Base-by-base conservation (phyloP, 345 rosid species). In the Moricandia arvensis region DNA sequence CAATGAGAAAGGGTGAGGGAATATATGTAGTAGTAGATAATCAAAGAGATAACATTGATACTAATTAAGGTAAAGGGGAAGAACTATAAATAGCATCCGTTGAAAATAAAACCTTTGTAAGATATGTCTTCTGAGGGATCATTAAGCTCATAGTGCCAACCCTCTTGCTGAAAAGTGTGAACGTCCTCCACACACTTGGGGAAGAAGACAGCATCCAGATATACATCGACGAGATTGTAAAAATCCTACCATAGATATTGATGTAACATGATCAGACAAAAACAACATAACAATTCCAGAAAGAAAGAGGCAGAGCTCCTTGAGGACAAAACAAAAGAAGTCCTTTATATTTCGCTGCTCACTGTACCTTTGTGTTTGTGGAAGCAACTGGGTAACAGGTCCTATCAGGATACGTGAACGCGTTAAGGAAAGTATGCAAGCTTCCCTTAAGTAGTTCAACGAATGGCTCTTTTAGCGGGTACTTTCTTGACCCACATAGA, bases 311-410 rank as follows among this genome's bases (percentile, higher is more conserved):
- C 12, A 35, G 60, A 13, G 47, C 18, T 43, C 69, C 47, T 37
- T 21, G 15, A 62, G 26, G 59, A 45, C n/a, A n/a, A 10, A 66
- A 24, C 47, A 26, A 57, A 57, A 63, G 15, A 33, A 57, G 35
- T 30, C 57, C 13, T 58, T 57, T 6, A 35, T 15, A n/a, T n/a
- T n/a, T n/a, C n/a, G n/a, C n/a, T n/a, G n/a, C n/a, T n/a, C n/a
- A n/a, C n/a, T 63, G 61, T 78, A 95, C 99, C 92, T 92, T 95
- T 43, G 82, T 80, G 81, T 95, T 95, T 7, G 97, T 92, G 64
- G 99, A 95, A 73, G 99, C 97, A 77, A 95, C 96, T 2, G 99
- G 99, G 72, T 91, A 95, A 79, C 97, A 92, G n/a, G 97, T 95
- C 85, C 99, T 88, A 70, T 95, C 99, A 49, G 97, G 97, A 84